phyloP scores from a whole-genome alignment of 768 basidiomycete genomes.

The Hygrocybe punicea region DNA sequence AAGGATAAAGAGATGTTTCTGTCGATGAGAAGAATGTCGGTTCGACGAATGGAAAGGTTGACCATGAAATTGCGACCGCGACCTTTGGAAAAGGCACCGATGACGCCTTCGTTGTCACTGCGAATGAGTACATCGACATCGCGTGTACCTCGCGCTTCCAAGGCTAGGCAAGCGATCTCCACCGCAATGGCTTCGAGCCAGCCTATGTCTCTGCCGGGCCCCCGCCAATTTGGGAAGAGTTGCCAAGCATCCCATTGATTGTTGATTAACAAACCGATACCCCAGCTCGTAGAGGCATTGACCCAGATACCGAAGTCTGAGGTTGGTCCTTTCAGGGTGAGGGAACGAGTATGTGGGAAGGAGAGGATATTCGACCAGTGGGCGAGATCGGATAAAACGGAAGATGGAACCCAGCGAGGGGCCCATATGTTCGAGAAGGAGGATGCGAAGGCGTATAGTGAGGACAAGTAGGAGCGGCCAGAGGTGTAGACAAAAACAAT shows the following conservation, averaged over 20 bases:
- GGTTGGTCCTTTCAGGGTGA: background rate
- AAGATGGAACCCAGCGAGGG: conserved; percentile 4
- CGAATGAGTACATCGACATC: no score
- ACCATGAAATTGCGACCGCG: no score
- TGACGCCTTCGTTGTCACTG: no score
- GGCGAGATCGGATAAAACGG: conserved; percentile 7
- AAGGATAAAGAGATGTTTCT: no score
- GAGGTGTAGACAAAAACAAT: conserved; percentile 17
- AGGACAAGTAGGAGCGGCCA: conserved; percentile 7
- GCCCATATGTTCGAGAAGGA: conserved; percentile 5
- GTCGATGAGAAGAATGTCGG: no score
- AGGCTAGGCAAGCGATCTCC: no score
- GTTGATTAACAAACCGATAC: conserved; percentile 34
- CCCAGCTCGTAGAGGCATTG: conserved; percentile 33
- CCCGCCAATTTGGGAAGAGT: conserved; percentile 12
- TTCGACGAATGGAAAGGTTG: no score
- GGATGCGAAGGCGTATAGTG: conserved; percentile 7
- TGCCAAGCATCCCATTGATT: conserved; percentile 30
- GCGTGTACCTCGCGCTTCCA: no score
- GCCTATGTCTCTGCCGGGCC: no score
- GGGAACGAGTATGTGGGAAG: conserved; percentile 13
- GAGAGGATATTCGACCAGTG: conserved; percentile 6
- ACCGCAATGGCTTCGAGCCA: no score
- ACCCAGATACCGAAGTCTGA: conserved; percentile 25
- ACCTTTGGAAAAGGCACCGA: no score